Evolutionary conservation across 2,329 filamentous ascomycete species (phyloP).

Genomic region (Talaromyces sp.): DNA sequence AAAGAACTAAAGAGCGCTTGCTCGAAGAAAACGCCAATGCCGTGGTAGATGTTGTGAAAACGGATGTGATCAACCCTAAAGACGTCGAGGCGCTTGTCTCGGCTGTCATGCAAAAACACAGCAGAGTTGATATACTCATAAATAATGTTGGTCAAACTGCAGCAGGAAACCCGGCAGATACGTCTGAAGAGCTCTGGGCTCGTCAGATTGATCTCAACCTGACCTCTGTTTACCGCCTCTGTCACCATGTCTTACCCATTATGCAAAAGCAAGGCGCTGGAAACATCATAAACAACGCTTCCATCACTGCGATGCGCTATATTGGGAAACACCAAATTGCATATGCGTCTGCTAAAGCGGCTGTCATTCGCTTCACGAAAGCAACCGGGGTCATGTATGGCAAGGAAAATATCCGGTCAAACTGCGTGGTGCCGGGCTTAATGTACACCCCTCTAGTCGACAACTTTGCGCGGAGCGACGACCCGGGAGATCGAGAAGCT

Average conservation of each 20-base stretch:
- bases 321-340: constrained; percentile 50
- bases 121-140: constrained; percentile 54
- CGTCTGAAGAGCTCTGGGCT: constrained; percentile 49
- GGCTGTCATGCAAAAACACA: constrained; percentile 48
- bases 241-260: constrained; percentile 28
- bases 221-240: constrained; percentile 33
- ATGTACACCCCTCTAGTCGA: constrained; percentile 50
- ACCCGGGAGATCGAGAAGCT: constrained; percentile 44
- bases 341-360: constrained; percentile 49
- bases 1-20: constrained; percentile 36
- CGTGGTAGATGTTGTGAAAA: constrained; percentile 31
- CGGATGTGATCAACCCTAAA: constrained; percentile 48
- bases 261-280: constrained; percentile 29
- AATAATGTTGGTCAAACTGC: constrained; percentile 57
- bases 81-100: constrained; percentile 52
- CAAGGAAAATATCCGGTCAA: constrained; percentile 41
- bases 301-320: constrained; percentile 47
- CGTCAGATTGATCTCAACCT: constrained; percentile 42
- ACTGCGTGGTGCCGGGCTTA: constrained; percentile 51
- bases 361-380: constrained; percentile 46
- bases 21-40: constrained; percentile 28
- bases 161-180: constrained; percentile 44
- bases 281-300: constrained; percentile 36
- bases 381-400: constrained; percentile 42
- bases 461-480: constrained; percentile 41